Evolutionary conservation across 371 early-diverging fungal genomes (phyloP).

Genomic region (Syncephalis plumigaleata): DNA sequence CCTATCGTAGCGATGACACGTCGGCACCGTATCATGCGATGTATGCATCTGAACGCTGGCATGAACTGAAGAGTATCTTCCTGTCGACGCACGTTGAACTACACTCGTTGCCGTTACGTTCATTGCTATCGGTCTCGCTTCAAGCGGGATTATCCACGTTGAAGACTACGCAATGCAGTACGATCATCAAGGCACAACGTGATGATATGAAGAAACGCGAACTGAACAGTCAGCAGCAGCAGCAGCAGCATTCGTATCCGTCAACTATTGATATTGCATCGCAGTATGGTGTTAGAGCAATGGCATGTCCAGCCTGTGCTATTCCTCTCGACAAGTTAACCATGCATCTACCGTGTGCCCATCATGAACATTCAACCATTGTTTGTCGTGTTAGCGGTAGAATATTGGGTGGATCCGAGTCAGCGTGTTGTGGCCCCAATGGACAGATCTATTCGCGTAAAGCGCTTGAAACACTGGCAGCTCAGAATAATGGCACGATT

Average conservation of each 20-base stretch:
- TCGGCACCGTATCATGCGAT: slow-evolving; percentile 61
- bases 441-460: slow-evolving; percentile 73
- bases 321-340: slow-evolving; percentile 54
- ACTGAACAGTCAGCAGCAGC: too few relatives aligned
- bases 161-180: slow-evolving; percentile 49
- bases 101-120: slow-evolving; percentile 63
- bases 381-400: slow-evolving; percentile 80
- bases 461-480: too few relatives aligned
- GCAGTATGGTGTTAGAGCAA: too few relatives aligned
- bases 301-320: too few relatives aligned
- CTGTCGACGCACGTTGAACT: slow-evolving; percentile 66
- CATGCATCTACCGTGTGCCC: slow-evolving; percentile 62
- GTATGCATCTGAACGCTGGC: slow-evolving; percentile 69
- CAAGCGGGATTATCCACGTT: slow-evolving; percentile 88
- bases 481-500: too few relatives aligned
- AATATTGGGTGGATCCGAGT: slow-evolving; percentile 87
- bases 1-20: slow-evolving; percentile 48
- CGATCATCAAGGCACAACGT: not conserved
- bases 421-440: slow-evolving; percentile 87
- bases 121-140: slow-evolving; percentile 65
- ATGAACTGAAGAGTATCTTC: slow-evolving; percentile 53
- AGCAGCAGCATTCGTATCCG: too few relatives aligned
- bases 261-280: too few relatives aligned
- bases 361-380: slow-evolving; percentile 82
- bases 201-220: too few relatives aligned